Evolutionary conservation across 257 asterid species (phyloP).

Genomic region (Solanum megistacrolobum): DNA sequence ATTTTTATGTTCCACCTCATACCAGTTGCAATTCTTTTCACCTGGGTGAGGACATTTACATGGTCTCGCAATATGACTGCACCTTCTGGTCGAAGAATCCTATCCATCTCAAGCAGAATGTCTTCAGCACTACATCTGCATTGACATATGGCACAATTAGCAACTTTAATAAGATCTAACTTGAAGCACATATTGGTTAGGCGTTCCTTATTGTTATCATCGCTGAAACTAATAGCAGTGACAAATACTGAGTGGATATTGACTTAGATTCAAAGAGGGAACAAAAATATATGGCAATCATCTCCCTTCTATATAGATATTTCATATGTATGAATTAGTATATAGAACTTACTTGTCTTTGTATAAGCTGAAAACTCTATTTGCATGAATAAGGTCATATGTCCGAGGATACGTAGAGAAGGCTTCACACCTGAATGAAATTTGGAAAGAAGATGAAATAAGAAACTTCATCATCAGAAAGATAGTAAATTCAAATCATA

Average conservation of each 20-base stretch:
- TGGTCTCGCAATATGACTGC: constrained; percentile 33
- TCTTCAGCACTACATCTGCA: constrained; percentile 28
- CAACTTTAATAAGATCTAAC: background rate
- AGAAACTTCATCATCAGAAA: background rate
- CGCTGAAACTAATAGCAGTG: background rate
- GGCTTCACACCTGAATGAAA: constrained; percentile 31
- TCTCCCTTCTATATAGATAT: background rate
- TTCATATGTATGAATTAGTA: background rate
- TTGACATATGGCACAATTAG: background rate
- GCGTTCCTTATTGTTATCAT: background rate
- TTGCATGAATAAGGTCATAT: constrained; percentile 35
- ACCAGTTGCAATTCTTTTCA: constrained; percentile 18
- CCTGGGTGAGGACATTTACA: constrained; percentile 18
- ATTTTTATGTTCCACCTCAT: constrained; percentile 36
- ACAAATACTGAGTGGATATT: background rate
- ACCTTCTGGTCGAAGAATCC: constrained; percentile 38
- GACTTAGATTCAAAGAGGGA: background rate
- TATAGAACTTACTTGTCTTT: constrained; percentile 24
- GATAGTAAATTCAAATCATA: background rate
- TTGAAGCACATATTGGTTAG: background rate
- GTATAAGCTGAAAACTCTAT: constrained; percentile 29
- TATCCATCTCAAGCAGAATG: constrained; percentile 32
- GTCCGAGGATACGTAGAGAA: constrained; percentile 40
- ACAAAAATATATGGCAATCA: background rate
- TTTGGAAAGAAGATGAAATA: background rate